Percentiles rank a stretch among this genome's conserved stretches.
Evolutionary conservation across 1,284 basidiomycete species (phyloP).

Genomic region (Somion occarium): DNA sequence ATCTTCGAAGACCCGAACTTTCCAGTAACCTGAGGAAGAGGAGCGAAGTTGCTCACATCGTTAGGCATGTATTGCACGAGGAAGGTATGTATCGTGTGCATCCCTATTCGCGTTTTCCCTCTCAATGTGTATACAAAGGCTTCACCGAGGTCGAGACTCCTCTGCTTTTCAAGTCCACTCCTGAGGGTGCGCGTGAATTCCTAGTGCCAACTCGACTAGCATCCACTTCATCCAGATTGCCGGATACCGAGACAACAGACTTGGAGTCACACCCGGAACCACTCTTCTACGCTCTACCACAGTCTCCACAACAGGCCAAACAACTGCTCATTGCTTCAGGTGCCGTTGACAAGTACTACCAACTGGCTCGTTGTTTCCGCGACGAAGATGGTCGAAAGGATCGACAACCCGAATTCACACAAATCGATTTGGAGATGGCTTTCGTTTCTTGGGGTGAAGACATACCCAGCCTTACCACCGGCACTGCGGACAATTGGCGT

Average conservation of each 20-base stretch:
- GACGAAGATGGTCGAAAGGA: constrained; percentile 95
- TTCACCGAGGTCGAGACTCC: constrained; percentile 95
- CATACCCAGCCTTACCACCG: constrained; percentile 11
- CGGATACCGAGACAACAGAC: constrained; percentile 14
- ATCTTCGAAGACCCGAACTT: constrained; percentile 74
- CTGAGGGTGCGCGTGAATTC: constrained; percentile 93
- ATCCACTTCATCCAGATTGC: constrained; percentile 12
- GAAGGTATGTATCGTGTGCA: constrained; percentile 43
- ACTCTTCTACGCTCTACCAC: constrained; percentile 86
- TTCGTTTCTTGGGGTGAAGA: constrained; percentile 76
- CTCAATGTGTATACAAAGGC: constrained; percentile 35
- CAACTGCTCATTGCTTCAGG: constrained; percentile 91
- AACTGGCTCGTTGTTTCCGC: constrained; percentile 91
- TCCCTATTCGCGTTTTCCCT: constrained; percentile 9
- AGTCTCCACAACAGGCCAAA: constrained; percentile 96
- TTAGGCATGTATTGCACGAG: constrained; percentile 71
- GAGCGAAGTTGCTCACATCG: constrained; percentile 74
- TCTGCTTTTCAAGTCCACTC: constrained; percentile 86
- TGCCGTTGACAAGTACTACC: constrained; percentile 86
- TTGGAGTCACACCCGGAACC: constrained; percentile 30
- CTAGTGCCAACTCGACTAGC: constrained; percentile 81
- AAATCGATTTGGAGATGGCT: constrained; percentile 95
- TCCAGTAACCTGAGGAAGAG: constrained; percentile 78
- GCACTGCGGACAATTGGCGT: constrained; percentile 50
- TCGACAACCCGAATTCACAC: constrained; percentile 95